phyloP scores from a whole-genome alignment of 139 green algal species.

The Volvox reticuliferus region DNA sequence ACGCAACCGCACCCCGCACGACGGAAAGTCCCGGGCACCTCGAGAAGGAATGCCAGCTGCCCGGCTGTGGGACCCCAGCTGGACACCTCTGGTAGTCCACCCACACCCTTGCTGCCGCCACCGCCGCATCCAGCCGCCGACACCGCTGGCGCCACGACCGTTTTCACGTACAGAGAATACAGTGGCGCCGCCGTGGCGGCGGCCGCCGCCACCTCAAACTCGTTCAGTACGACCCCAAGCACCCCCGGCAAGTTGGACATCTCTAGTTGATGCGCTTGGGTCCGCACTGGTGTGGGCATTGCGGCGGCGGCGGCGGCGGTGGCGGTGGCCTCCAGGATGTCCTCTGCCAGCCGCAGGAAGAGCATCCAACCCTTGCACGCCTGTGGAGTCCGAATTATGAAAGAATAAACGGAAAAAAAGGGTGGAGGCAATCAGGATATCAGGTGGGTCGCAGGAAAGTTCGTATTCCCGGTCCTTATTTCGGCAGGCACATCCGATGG shows the following conservation, averaged over 20 bases:
- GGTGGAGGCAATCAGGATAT: too few relatives aligned
- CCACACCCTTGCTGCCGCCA: background rate
- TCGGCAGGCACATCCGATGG: too few relatives aligned
- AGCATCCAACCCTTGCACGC: slow-evolving; percentile 11
- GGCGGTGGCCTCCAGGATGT: background rate
- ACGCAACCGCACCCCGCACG: too few relatives aligned
- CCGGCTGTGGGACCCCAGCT: background rate
- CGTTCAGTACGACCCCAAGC: background rate
- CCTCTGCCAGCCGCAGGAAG: background rate
- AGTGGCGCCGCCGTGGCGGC: background rate
- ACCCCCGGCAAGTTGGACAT: background rate
- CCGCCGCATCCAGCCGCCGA: background rate
- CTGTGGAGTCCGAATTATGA: background rate
- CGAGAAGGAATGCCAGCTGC: background rate
- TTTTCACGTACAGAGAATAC: slow-evolving; percentile 8
- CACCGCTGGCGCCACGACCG: background rate
- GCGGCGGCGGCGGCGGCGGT: background rate
- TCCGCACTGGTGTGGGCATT: too few relatives aligned
- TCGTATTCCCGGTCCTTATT: too few relatives aligned
- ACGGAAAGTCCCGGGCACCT: background rate
- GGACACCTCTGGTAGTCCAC: background rate
- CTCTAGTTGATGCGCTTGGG: too few relatives aligned
- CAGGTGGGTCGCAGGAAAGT: too few relatives aligned
- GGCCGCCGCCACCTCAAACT: background rate
- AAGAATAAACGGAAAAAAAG: background rate